Evolutionary conservation across 1,284 basidiomycete species (phyloP), one percentile per base, ranked within the genome.

Genomic region (Apiotrichum sp.): DNA sequence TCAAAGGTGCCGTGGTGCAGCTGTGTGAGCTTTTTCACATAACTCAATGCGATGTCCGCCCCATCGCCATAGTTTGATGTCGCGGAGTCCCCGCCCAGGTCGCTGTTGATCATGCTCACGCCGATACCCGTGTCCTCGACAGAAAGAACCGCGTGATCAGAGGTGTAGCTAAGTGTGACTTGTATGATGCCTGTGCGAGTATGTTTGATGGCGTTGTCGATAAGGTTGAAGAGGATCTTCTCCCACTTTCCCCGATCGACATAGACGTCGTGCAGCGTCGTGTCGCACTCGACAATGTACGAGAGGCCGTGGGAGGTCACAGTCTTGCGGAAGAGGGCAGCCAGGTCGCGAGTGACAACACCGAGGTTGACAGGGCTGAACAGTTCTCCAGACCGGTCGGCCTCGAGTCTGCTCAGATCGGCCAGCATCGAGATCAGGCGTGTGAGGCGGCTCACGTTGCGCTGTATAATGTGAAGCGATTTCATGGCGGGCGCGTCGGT

Each of bases 241-340:
- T 80, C 78, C 73, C 75, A 78, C 35, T 78, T 69, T 32, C 78
- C 77, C 0, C 67, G 60, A 59, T 74, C 73, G 49, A 78, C 68
- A 56, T 70, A 79, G 7, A 71, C 68, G 14, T 69, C 64, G 35
- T 55, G 47, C 7, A 64, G 65, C 1, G 57, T 42, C 9, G 67
- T 52, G 50, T 78, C 77, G 52, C 72, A 72, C 3, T 77, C 70
- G 33, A 78, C 66, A 3, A 62, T 43, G 54, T 71, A 77, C 31
- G 65, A 16, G 34, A 80, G 63, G 6, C 65, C 64, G 6, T 65
- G 70, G 46, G 52, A 57, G 35, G 71, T 64, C 10, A 71, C 67
- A 0, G 72, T 64, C 0, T 63, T 62, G 33, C 70, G 62, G 68
- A 79, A 79, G 7, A 79, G 64, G 1, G 68, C 63, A 1, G 77